Evolutionary conservation across 371 early-diverging fungal species (phyloP).

Genomic region (Apophysomyces trapeziformis): DNA sequence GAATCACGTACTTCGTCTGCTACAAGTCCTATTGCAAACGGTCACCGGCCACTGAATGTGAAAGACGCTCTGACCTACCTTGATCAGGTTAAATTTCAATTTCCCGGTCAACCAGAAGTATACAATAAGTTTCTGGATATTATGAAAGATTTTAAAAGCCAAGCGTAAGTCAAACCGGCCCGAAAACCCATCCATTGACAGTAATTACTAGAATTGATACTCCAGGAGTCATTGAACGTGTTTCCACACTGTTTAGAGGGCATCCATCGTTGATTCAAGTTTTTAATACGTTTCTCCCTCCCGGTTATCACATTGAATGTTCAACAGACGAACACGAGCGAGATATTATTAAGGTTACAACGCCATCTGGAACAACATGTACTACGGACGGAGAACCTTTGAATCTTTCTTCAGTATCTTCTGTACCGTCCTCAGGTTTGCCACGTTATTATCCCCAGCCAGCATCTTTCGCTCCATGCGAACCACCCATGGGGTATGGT

Average conservation of each 20-base stretch:
- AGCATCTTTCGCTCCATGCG: slow-evolving; percentile 4
- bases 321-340: slow-evolving; percentile 73
- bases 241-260: slow-evolving; percentile 93
- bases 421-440: neutral
- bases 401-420: slow-evolving; percentile 20
- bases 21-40: neutral
- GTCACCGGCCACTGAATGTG: slow-evolving; percentile 60
- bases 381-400: slow-evolving; percentile 52
- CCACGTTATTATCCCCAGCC: slow-evolving; percentile 1
- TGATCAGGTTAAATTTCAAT: slow-evolving; percentile 96
- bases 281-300: slow-evolving; percentile 99
- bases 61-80: slow-evolving; percentile 97
- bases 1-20: slow-evolving; percentile 9
- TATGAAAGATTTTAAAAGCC: slow-evolving; percentile 99
- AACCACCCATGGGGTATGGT: slow-evolving; percentile 4
- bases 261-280: slow-evolving; percentile 94
- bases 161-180: slow-evolving; percentile 65
- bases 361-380: slow-evolving; percentile 81
- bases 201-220: slow-evolving; percentile 83
- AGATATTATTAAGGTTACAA: slow-evolving; percentile 82
- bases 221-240: slow-evolving; percentile 97
- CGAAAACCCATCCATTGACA: neutral
- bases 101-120: slow-evolving; percentile 91
- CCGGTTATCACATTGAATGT: slow-evolving; percentile 94
- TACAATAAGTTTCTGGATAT: slow-evolving; percentile 98